Conservation (phyloP, 2,329 filamentous ascomycete species). For the Sporothrix phasma region DNA sequence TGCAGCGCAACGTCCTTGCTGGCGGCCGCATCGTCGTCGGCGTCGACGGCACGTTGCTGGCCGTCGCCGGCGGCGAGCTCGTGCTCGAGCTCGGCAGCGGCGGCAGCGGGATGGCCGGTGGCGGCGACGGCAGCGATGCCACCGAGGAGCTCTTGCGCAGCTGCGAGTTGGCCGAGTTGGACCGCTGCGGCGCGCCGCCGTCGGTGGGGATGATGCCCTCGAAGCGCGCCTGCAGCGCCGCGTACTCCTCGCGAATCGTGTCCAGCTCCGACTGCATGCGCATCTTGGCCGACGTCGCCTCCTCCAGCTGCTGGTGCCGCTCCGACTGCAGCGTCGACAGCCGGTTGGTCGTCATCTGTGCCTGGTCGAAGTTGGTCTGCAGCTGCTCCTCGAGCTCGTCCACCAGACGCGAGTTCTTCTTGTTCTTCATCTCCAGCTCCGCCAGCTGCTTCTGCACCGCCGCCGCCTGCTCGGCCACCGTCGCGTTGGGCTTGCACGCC, state of each 20-base stretch:
- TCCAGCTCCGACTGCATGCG: slow-evolving; percentile 61
- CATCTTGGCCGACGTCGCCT: slow-evolving; percentile 56
- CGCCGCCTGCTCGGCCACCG: slow-evolving; percentile 45
- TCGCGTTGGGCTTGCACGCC: slow-evolving; percentile 34
- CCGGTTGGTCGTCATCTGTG: slow-evolving; percentile 74
- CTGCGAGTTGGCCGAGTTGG: slow-evolving; percentile 53
- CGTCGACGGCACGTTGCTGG: slow-evolving; percentile 34
- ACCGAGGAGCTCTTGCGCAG: slow-evolving; percentile 79
- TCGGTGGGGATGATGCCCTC: slow-evolving; percentile 36
- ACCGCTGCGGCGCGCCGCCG: slow-evolving; percentile 36
- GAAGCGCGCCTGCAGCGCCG: slow-evolving; percentile 62
- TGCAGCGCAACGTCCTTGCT: slow-evolving; percentile 71
- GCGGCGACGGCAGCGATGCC: slow-evolving; percentile 79
- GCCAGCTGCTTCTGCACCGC: slow-evolving; percentile 56
- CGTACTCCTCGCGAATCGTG: slow-evolving; percentile 57
- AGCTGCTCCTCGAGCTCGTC: slow-evolving; percentile 96
- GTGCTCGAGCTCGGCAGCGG: slow-evolving; percentile 60
- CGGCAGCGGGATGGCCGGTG: slow-evolving; percentile 89
- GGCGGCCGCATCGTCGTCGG: slow-evolving; percentile 54
- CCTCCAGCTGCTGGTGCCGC: slow-evolving; percentile 65
- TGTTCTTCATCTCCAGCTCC: slow-evolving; percentile 58
- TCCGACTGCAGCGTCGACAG: slow-evolving; percentile 73
- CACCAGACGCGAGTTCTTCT: slow-evolving; percentile 84
- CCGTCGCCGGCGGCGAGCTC: slow-evolving; percentile 37
- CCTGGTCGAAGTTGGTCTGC: slow-evolving; percentile 88